Percentiles rank a stretch among this genome's conserved stretches.
phyloP scores from a whole-genome alignment of 768 basidiomycete species.

The Glaciozyma martinii region DNA sequence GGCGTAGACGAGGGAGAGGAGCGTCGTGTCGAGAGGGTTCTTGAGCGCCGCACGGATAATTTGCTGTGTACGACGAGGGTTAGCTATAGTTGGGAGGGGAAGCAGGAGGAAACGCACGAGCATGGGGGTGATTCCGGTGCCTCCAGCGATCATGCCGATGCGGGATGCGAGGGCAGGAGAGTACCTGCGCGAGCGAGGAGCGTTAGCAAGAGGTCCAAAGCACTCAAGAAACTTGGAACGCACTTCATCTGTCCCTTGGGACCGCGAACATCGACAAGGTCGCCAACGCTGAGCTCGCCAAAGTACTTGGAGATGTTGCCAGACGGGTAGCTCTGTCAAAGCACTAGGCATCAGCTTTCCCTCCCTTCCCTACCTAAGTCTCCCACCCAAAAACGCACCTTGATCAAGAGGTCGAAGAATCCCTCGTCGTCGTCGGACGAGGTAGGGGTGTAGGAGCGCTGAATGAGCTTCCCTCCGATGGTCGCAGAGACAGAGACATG shows the following conservation, averaged over 20 bases:
- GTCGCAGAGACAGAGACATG: slow-evolving; percentile 87
- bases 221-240: too few relatives aligned
- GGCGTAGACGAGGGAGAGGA: slow-evolving; percentile 83
- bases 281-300: slow-evolving; percentile 70
- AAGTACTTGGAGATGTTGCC: slow-evolving; percentile 92
- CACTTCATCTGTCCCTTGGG: slow-evolving; percentile 83
- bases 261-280: slow-evolving; percentile 82
- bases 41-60: slow-evolving; percentile 88
- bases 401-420: slow-evolving; percentile 92
- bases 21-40: slow-evolving; percentile 75
- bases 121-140: slow-evolving; percentile 98
- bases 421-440: slow-evolving; percentile 83
- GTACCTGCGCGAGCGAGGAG: slow-evolving; percentile 46
- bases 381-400: slow-evolving; percentile 48
- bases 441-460: slow-evolving; percentile 91
- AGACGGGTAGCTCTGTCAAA: slow-evolving; percentile 78
- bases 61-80: slow-evolving; percentile 43
- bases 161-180: slow-evolving; percentile 59
- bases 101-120: slow-evolving; percentile 42
- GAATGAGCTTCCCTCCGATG: slow-evolving; percentile 80
- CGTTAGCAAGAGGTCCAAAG: not conserved
- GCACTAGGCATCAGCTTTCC: not conserved
- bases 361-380: not conserved
- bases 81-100: not conserved
- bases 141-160: slow-evolving; percentile 95